These are phyloP conservation scores for Sporisorium scitamineum DNA, from an alignment of 1,284 basidiomycete genomes.

Conservation along the genomic window DNA sequence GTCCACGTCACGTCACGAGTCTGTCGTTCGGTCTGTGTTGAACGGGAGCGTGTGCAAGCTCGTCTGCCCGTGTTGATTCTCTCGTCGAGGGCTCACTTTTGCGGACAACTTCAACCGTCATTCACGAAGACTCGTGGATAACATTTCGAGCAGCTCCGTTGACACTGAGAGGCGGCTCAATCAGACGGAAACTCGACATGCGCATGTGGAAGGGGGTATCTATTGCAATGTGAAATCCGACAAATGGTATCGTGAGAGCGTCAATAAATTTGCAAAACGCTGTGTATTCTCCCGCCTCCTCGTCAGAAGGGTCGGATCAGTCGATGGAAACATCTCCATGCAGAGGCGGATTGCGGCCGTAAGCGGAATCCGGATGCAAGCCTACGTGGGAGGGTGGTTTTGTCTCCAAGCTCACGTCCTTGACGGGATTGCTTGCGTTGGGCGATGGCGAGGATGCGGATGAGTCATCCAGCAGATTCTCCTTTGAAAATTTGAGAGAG, in stretches of 20 bases:
- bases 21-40: not conserved
- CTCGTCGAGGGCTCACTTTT: not conserved
- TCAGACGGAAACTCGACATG: not conserved
- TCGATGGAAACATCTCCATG: conserved; percentile 41
- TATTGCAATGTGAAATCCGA: conserved; percentile 11
- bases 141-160: not conserved
- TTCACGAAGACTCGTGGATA: not conserved
- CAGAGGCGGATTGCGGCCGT: not conserved
- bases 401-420: not conserved
- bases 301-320: conserved; percentile 3
- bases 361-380: conserved; percentile 12
- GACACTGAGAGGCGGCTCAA: not conserved
- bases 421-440: not conserved
- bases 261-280: not conserved
- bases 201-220: conserved; percentile 17
- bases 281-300: not conserved
- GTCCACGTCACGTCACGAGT: not conserved
- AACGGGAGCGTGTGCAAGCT: not conserved
- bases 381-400: not conserved
- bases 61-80: not conserved
- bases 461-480: not conserved
- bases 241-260: conserved; percentile 1
- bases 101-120: not conserved
- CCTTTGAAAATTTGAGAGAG: conserved; percentile 4
- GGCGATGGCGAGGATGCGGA: not conserved